These are phyloP conservation scores for Saccharum spontaneum DNA, from an alignment of 176 grass and related monocot species.

Conservation along the genomic window DNA sequence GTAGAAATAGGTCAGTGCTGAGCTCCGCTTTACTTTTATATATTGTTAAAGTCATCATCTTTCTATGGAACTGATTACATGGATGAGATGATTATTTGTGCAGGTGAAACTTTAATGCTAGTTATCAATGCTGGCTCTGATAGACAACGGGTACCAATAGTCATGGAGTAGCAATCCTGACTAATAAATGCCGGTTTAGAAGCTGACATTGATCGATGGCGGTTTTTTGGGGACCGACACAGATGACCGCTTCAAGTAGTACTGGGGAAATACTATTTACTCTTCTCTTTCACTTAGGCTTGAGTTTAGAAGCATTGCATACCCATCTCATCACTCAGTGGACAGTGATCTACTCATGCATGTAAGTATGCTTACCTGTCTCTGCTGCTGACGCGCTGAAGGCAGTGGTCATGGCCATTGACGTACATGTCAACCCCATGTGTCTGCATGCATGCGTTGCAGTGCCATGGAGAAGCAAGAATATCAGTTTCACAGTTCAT, in stretches of 20 bases:
- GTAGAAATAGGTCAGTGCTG: too few relatives aligned
- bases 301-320: neutral
- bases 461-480: neutral
- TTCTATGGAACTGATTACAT: neutral
- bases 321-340: neutral
- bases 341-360: neutral
- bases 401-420: constrained; percentile 88
- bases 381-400: constrained; percentile 69
- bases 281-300: neutral
- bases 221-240: too few relatives aligned
- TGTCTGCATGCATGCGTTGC: constrained; percentile 25
- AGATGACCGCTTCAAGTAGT: too few relatives aligned
- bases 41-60: too few relatives aligned
- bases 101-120: too few relatives aligned
- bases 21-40: too few relatives aligned
- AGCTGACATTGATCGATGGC: neutral
- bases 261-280: too few relatives aligned
- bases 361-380: constrained; percentile 49
- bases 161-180: neutral
- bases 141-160: too few relatives aligned
- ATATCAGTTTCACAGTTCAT: neutral
- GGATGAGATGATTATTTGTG: neutral
- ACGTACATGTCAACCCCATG: constrained; percentile 66
- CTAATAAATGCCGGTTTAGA: neutral
- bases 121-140: neutral